Base-by-base conservation (phyloP, 2,329 filamentous ascomycete species). In the Intubia oerlemansii region DNA sequence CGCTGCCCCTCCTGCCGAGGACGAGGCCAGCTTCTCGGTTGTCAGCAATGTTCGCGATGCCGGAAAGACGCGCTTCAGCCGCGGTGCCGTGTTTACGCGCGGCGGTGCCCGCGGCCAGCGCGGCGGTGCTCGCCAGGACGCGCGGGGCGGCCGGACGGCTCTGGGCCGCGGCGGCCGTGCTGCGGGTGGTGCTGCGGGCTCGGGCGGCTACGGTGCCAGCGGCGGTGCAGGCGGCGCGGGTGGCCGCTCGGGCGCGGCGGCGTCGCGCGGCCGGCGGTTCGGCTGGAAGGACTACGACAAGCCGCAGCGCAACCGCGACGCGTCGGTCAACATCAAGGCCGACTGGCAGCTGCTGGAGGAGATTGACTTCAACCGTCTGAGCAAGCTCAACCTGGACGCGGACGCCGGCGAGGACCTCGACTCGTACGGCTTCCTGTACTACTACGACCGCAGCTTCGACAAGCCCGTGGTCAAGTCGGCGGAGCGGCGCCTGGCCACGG, bases 221-320 rank as follows among this genome's bases (percentile, higher is more conserved):
- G 46, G 62, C 41, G 80, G 82, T 46, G 77, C 88, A 44, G 68
- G 41, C 36, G 68, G 68, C 46, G 63, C 72, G 5, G 37, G 41
- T 36, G 72, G 76, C 27, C 18, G 72, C 19, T 66, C 81, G 32
- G 62, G 64, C 35, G 68, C 65, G 30, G 63, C 72, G 31, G 71
- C 73, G 43, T 70, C 77, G 39, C 72, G 79, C 35, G 78, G 80
- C 29, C 75, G 88, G 41, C 72, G 88, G 42, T 93, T 93, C 46
- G 88, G 88, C 49, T 95, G 88, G 85, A 91, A 88, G 57, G 88
- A 98, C 51, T 92, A 82, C 50, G 88, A 98, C 60, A 95, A 95
- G 71, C 88, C 88, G 35, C 70, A 85, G 51, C 75, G 88, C 45
- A 93, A 91, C 56, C 79, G 88, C 35, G 88, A 98, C 57, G 78